Percentiles rank a stretch among this genome's conserved stretches.
Conservation (phyloP, 202 grass and related monocot species). For the Panicum hallii region DNA sequence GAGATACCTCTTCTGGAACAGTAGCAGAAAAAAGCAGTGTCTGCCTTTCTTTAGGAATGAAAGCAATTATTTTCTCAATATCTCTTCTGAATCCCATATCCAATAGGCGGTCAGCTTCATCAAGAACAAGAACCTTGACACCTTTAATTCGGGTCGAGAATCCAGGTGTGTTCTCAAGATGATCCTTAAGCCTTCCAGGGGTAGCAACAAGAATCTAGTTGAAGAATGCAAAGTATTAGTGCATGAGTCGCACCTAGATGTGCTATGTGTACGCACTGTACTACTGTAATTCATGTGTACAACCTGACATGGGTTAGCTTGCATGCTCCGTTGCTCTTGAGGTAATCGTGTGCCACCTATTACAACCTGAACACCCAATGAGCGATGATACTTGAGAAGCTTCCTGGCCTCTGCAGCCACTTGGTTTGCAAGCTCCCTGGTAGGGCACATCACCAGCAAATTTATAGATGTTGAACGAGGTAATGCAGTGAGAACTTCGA, state of each 20-base stretch:
- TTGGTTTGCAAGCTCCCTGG: conserved; percentile 92
- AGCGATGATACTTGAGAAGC: conserved; percentile 88
- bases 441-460: conserved; percentile 88
- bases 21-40: conserved; percentile 98
- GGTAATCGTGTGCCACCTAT: conserved; percentile 85
- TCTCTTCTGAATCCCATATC: conserved; percentile 99
- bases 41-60: conserved; percentile 85
- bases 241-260: conserved; percentile 29
- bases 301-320: conserved; percentile 89
- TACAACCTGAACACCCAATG: conserved; percentile 81
- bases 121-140: conserved; percentile 90
- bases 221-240: conserved; percentile 38
- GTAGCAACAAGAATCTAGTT: conserved; percentile 91
- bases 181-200: conserved; percentile 92
- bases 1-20: conserved; percentile 79
- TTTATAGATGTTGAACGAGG: conserved; percentile 76
- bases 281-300: conserved; percentile 25
- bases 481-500: conserved; percentile 79
- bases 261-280: conserved; percentile 18
- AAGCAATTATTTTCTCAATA: conserved; percentile 87
- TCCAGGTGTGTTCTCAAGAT: conserved; percentile 92
- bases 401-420: conserved; percentile 89
- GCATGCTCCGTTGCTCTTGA: conserved; percentile 84
- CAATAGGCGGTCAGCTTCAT: conserved; percentile 95
- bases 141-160: conserved; percentile 79